Conservation (phyloP, 192 early-diverging fungal genomes). For the Paraglomus brasilianum region DNA sequence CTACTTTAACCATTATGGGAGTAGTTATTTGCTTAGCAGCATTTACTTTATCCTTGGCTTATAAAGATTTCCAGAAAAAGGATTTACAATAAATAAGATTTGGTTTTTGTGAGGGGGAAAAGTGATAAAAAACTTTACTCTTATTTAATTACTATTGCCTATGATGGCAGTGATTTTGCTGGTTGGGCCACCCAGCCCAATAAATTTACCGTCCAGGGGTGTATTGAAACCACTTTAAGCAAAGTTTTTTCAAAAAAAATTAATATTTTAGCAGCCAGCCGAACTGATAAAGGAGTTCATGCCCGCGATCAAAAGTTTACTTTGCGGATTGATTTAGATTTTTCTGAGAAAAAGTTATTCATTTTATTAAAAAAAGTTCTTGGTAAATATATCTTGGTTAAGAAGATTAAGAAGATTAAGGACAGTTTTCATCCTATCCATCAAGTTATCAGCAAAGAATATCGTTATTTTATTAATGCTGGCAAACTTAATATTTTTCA, state of each 20-base stretch:
- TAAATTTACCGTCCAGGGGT: conserved; percentile 12
- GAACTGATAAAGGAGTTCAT: conserved; percentile 16
- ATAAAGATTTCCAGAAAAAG: conserved; percentile 4
- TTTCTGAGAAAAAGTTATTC: not conserved
- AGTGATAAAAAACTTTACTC: conserved; percentile 1
- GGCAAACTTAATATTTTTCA: conserved; percentile 3
- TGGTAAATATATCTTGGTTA: conserved; percentile 2
- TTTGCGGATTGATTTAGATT: not conserved
- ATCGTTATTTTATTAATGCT: conserved; percentile 13
- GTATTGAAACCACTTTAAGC: conserved; percentile 7
- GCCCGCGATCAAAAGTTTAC: conserved; percentile 14
- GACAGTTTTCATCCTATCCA: conserved; percentile 2
- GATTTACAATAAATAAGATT: conserved; percentile 11
- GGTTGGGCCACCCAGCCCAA: conserved; percentile 5
- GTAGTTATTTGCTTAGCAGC: conserved; percentile 1
- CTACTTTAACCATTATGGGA: conserved; percentile 23
- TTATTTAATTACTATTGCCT: conserved; percentile 12
- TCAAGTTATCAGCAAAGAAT: conserved; percentile 6
- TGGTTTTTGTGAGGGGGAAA: too few relatives aligned
- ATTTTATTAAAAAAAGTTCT: conserved; percentile 11
- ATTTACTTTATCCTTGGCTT: conserved; percentile 20
- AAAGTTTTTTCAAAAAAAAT: conserved; percentile 15
- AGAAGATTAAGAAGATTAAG: conserved; percentile 1
- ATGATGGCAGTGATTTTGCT: conserved; percentile 21
- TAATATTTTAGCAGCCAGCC: conserved; percentile 1